These are phyloP conservation scores for Eimeria acervulina DNA, from an alignment of 169 alveolate genomes.

Conservation along the genomic window DNA sequence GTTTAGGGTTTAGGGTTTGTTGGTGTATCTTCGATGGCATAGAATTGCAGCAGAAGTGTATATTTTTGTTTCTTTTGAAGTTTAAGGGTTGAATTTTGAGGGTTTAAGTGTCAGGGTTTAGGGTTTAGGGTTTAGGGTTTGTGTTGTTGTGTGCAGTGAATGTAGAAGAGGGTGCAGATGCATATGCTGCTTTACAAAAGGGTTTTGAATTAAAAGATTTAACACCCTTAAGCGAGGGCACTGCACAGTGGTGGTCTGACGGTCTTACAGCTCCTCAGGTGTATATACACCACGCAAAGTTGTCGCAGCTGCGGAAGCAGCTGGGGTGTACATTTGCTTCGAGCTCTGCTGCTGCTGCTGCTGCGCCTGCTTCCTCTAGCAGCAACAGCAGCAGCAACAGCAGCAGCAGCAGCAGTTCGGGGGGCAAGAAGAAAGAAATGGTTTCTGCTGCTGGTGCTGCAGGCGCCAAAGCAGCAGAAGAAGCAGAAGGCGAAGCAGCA, in stretches of 20 bases:
- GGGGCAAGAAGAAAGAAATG: too few species aligned
- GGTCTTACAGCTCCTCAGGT: background rate
- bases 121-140: conserved; percentile 44
- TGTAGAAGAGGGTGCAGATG: conserved; percentile 20
- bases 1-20: conserved; percentile 5
- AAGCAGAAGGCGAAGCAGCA: background rate
- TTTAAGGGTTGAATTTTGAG: background rate
- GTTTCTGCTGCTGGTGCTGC: background rate
- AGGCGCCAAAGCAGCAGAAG: background rate
- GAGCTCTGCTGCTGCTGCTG: background rate
- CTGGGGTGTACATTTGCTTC: background rate
- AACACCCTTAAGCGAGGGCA: conserved; percentile 11
- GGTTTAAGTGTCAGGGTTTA: background rate
- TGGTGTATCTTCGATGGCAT: too few species aligned
- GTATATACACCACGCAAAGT: conserved; percentile 2
- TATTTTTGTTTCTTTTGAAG: too few species aligned
- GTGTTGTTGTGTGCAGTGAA: background rate
- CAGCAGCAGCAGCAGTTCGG: conserved; percentile 24
- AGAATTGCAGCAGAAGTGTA: too few species aligned
- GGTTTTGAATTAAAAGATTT: background rate
- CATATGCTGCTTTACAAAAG: background rate
- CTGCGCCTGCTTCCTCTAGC: background rate
- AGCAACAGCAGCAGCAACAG: background rate
- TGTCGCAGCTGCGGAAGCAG: background rate
- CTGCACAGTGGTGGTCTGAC: conserved; percentile 50